Evolutionary conservation across 139 green algal genomes (phyloP).

Genomic region (Astrephomene gubernaculifera): DNA sequence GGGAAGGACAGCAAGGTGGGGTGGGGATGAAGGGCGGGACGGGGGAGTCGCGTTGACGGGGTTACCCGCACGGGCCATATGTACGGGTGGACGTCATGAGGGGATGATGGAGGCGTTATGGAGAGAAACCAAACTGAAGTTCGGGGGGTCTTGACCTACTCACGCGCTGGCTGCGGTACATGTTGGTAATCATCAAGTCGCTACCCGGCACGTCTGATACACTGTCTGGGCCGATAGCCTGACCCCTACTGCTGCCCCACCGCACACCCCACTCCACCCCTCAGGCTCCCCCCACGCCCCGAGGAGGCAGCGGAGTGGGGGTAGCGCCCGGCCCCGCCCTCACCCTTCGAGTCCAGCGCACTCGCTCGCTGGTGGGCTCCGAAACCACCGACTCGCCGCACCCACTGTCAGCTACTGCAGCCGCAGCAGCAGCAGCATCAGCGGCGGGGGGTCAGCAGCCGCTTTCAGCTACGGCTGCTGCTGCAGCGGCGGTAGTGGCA

Average conservation of each 20-base stretch:
- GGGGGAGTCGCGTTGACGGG: not conserved
- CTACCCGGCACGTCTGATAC: too few relatives aligned
- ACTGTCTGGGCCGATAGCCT: not conserved
- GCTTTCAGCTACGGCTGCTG: too few relatives aligned
- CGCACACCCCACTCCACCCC: not conserved
- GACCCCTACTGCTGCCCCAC: not conserved
- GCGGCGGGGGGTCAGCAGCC: not conserved
- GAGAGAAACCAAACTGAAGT: too few relatives aligned
- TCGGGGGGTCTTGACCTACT: too few relatives aligned
- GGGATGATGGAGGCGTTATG: too few relatives aligned
- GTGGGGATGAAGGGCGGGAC: not conserved
- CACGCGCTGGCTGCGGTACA: too few relatives aligned
- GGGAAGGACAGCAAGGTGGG: not conserved
- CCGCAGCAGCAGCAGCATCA: not conserved
- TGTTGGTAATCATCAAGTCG: too few relatives aligned
- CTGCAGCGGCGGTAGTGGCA: not conserved
- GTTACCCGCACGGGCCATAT: too few relatives aligned
- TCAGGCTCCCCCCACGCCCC: constrained; percentile 6
- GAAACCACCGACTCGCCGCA: not conserved
- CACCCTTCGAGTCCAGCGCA: not conserved
- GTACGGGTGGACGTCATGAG: too few relatives aligned
- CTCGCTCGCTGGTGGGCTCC: not conserved
- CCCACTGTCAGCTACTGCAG: not conserved
- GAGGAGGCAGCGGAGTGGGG: too few relatives aligned
- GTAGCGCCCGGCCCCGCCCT: not conserved